phyloP scores from a whole-genome alignment of 176 grass and related monocot genomes.

The Phyllostachys edulis region DNA sequence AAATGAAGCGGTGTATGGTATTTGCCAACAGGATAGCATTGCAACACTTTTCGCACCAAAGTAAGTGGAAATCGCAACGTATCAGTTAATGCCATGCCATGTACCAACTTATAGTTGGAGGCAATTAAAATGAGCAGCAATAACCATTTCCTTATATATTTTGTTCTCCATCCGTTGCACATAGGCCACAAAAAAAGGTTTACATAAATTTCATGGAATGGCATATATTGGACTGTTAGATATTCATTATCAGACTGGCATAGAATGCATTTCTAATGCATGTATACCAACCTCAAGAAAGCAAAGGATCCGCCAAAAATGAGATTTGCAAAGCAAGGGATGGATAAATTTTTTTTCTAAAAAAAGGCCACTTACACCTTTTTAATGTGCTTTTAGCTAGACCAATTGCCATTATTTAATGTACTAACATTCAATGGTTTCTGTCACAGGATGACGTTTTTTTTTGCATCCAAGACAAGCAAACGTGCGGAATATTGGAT shows the following conservation, averaged over 20 bases:
- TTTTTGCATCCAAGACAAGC: background rate
- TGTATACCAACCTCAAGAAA: background rate
- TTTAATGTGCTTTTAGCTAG: background rate
- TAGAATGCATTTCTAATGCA: background rate
- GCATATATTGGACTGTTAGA: background rate
- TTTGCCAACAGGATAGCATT: background rate
- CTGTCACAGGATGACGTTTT: background rate
- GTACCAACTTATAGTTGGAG: background rate
- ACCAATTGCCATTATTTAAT: background rate
- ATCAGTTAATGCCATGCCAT: background rate
- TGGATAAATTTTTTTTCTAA: background rate
- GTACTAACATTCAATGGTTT: background rate
- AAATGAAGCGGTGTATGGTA: background rate
- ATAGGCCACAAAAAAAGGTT: background rate
- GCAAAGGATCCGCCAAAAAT: background rate
- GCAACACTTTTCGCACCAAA: background rate
- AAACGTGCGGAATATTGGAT: constrained; percentile 9
- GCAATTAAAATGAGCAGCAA: background rate
- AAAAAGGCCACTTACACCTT: background rate
- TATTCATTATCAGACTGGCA: background rate
- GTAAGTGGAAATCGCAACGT: background rate
- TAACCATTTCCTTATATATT: background rate
- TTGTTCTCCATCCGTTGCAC: background rate
- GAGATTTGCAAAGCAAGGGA: background rate
- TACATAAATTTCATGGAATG: constrained; percentile 1